Evolutionary conservation across 768 basidiomycete genomes (phyloP).

Genomic region (Amanita pallidorosea): DNA sequence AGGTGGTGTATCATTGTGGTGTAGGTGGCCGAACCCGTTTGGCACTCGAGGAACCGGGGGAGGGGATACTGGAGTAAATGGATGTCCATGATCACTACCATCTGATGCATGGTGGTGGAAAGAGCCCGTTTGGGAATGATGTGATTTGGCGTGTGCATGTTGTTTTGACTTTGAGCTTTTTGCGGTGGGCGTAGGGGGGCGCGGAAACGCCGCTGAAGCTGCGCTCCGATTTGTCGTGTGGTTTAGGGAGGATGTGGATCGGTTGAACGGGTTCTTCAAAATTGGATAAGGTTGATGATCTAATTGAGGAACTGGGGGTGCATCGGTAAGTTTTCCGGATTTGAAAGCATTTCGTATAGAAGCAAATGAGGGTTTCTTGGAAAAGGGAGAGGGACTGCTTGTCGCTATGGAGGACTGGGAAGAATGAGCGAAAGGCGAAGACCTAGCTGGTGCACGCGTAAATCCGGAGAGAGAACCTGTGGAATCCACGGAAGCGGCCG

Average conservation of each 20-base stretch:
- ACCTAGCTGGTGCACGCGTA: constrained; percentile 36
- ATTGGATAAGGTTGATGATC: constrained; percentile 61
- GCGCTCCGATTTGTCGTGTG: constrained; percentile 28
- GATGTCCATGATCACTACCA: constrained; percentile 57
- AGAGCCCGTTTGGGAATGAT: constrained; percentile 71
- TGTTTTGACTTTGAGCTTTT: constrained; percentile 38
- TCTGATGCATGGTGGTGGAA: constrained; percentile 51
- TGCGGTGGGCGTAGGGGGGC: constrained; percentile 54
- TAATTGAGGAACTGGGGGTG: constrained; percentile 67
- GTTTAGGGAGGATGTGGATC: constrained; percentile 67
- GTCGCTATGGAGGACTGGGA: constrained; percentile 62
- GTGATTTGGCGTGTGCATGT: constrained; percentile 56
- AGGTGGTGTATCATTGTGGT: constrained; percentile 41
- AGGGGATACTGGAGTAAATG: constrained; percentile 43
- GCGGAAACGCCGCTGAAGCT: constrained; percentile 40
- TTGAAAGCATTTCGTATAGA: constrained; percentile 85
- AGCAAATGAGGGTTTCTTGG: constrained; percentile 78
- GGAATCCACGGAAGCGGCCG: constrained; percentile 70
- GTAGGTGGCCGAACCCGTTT: constrained; percentile 36
- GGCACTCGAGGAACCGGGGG: constrained; percentile 77
- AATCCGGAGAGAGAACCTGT: constrained; percentile 52
- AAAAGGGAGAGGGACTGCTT: constrained; percentile 40
- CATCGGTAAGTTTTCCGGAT: constrained; percentile 46
- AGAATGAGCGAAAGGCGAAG: constrained; percentile 56
- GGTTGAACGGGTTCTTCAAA: constrained; percentile 75